Percentiles rank a stretch among this genome's conserved stretches.
These are phyloP conservation scores for Psilocybe cubensis DNA, from an alignment of 768 basidiomycete genomes.

Conservation along the genomic window DNA sequence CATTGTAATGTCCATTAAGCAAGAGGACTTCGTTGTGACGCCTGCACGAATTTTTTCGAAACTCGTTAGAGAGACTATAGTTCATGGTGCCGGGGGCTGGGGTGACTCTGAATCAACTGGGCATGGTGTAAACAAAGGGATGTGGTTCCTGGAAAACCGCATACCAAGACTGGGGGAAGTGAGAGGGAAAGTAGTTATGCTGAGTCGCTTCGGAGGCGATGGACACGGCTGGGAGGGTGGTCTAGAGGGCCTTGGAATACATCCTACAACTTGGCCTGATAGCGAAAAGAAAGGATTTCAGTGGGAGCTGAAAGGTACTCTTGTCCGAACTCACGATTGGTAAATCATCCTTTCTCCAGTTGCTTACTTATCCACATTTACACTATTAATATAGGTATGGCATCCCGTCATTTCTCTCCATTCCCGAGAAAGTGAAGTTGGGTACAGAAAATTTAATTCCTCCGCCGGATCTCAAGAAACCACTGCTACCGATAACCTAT, in stretches of 20 bases:
- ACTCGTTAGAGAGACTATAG: conserved; percentile 69
- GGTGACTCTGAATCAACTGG: conserved; percentile 10
- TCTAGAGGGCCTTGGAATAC: conserved; percentile 80
- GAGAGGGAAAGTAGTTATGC: conserved; percentile 81
- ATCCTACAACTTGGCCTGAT: conserved; percentile 87
- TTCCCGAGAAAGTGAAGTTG: conserved; percentile 78
- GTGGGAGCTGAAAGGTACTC: conserved; percentile 74
- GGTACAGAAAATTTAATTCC: conserved; percentile 53
- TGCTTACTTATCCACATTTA: conserved; percentile 14
- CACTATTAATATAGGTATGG: conserved; percentile 59
- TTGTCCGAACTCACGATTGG: conserved; percentile 88
- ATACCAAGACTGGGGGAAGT: conserved; percentile 84
- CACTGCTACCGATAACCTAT: conserved; percentile 74
- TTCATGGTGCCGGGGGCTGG: conserved; percentile 52
- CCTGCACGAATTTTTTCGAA: conserved; percentile 56
- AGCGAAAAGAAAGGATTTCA: conserved; percentile 71
- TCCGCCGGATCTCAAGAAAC: conserved; percentile 29
- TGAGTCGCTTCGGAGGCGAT: conserved; percentile 83
- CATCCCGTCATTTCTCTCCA: conserved; percentile 77
- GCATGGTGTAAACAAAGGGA: conserved; percentile 27
- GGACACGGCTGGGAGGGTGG: conserved; percentile 72
- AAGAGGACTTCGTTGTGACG: conserved; percentile 68
- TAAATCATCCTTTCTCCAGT: conserved; percentile 27
- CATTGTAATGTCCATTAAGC: conserved; percentile 86
- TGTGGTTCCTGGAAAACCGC: conserved; percentile 86